Evolutionary conservation across 2,329 filamentous ascomycete species (phyloP), one percentile per base, ranked within the genome.

Genomic region (Corynespora cassiicola): DNA sequence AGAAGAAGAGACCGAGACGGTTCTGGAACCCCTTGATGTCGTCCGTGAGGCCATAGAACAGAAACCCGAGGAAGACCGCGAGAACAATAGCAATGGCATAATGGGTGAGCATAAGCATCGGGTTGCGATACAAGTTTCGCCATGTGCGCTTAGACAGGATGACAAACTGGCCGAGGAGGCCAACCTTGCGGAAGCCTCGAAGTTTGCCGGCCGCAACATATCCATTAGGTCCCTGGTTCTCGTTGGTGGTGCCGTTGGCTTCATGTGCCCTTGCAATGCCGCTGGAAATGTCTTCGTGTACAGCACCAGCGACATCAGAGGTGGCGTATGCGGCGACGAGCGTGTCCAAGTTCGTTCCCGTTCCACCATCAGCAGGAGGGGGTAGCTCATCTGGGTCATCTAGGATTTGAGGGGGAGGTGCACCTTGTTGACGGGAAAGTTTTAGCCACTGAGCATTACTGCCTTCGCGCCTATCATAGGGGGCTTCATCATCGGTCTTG

Each of bases 11-110:
- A 47, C 94, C 94, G 5, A 99, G 84, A 14, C 94, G 84, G 68
- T 99, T 99, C 69, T 99, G 94, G 79, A 99, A 99, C 21, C 95
- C 94, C 46, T 90, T 87, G 54, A 99, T 95, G 61, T 99, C 91
- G 61, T 96, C 90, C 1, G 91, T 96, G 31, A 99, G 77, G 2
- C 92, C 94, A 58, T 97, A 99, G 75, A 97, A 99, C 9, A 99
- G 79, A 69, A 88, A 97, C 3, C 94, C 94, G 2, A 92, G 91
- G 41, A 99, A 87, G 5, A 97, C 92, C 2, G 91, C 94, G 5
- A 99, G 80, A 0, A 97, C 74, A 45, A 99, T 97, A 6, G 94
- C 90, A 53, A 96, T 97, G 23, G 94, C 94, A 64, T 97, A 99
- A 71, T 99, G 94, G 0, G 91, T 96, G 41, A 99, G 80, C 94